A percentile compares a stretch with the other conserved stretches of the same genome.
Evolutionary conservation across 1,284 basidiomycete genomes (phyloP).

Genomic region (Gomphus sp.): DNA sequence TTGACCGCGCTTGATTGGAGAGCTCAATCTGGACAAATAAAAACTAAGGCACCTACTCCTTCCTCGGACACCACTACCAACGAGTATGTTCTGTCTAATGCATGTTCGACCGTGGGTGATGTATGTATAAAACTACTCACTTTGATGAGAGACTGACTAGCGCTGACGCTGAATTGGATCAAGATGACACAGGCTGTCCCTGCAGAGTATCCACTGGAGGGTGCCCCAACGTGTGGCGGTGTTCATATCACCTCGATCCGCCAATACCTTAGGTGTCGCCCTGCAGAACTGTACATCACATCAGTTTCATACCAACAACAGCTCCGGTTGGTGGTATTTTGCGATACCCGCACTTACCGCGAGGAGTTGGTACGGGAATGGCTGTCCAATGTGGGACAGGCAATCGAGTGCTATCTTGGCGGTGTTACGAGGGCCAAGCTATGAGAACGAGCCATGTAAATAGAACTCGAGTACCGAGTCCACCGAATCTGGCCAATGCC

Average conservation of each 20-base stretch:
- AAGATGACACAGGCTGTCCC: slow-evolving; percentile 29
- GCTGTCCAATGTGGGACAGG: slow-evolving; percentile 28
- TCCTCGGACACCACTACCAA: slow-evolving; percentile 7
- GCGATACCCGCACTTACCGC: slow-evolving; percentile 34
- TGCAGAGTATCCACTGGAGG: slow-evolving; percentile 15
- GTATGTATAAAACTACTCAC: slow-evolving; percentile 20
- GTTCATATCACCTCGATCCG: slow-evolving; percentile 14
- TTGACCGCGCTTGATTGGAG: slow-evolving; percentile 16
- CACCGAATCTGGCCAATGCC: too few species aligned
- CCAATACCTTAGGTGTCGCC: slow-evolving; percentile 30
- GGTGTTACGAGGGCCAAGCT: background rate
- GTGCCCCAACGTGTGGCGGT: background rate
- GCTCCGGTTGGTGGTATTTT: slow-evolving; percentile 27
- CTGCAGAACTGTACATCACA: slow-evolving; percentile 39
- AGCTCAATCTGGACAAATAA: slow-evolving; percentile 1
- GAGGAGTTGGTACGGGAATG: slow-evolving; percentile 29
- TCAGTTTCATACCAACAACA: slow-evolving; percentile 22
- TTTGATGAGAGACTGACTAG: too few species aligned
- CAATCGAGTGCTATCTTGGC: slow-evolving; percentile 3
- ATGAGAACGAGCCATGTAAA: background rate
- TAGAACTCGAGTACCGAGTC: too few species aligned
- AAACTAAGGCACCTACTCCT: too few species aligned
- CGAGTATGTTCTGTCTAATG: slow-evolving; percentile 26
- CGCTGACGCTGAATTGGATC: background rate
- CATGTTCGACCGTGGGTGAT: slow-evolving; percentile 41